These are phyloP conservation scores for Saccharomyces hybrid DNA, from an alignment of 1,139 yeast species.

Conservation along the genomic window DNA sequence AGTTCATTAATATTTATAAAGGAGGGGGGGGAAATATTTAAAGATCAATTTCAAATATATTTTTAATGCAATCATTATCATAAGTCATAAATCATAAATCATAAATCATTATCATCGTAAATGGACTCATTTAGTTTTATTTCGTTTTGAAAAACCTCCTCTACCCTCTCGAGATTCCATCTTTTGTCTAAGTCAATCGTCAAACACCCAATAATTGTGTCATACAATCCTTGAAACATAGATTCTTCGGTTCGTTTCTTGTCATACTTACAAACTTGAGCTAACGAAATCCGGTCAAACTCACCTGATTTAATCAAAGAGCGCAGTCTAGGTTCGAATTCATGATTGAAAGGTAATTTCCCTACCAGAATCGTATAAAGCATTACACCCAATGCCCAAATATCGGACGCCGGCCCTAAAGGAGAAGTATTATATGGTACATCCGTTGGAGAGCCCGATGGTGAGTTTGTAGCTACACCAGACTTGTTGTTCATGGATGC, in stretches of 20 bases:
- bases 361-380: constrained; percentile 68
- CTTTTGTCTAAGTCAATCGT: constrained; percentile 45
- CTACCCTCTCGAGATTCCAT: constrained; percentile 39
- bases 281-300: constrained; percentile 44
- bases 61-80: not conserved
- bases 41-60: not conserved
- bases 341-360: constrained; percentile 73
- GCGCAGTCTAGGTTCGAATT: constrained; percentile 69
- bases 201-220: constrained; percentile 51
- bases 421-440: constrained; percentile 27
- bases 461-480: not conserved
- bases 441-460: not conserved
- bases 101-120: not conserved
- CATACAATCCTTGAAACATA: constrained; percentile 31
- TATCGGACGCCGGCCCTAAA: constrained; percentile 60
- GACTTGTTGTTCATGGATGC: not conserved
- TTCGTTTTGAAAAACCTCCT: constrained; percentile 8
- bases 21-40: not conserved
- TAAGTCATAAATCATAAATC: not conserved
- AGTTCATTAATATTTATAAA: not conserved
- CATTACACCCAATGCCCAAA: constrained; percentile 87
- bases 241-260: constrained; percentile 10
- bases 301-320: constrained; percentile 65
- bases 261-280: constrained; percentile 25
- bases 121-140: not conserved